phyloP scores from a whole-genome alignment of 2,329 filamentous ascomycete species.

The Cryphonectria nitschkei region DNA sequence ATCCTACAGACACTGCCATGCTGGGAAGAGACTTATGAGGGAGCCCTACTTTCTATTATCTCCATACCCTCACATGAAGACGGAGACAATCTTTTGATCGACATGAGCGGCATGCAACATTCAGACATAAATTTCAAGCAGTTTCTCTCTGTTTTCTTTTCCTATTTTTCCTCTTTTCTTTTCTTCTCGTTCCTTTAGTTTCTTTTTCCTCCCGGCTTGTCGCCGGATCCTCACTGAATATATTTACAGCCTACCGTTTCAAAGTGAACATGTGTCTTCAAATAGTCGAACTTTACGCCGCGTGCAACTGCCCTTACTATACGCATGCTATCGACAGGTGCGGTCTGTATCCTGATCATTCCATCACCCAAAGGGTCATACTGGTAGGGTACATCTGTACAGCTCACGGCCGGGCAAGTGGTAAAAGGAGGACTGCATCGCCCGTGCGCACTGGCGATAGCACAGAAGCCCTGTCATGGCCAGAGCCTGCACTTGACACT shows the following conservation, averaged over 20 bases:
- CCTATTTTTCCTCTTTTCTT: no score
- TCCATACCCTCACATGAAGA: not conserved
- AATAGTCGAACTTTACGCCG: slow-evolving; percentile 11
- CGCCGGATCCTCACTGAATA: not conserved
- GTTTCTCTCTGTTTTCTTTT: no score
- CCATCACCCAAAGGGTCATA: not conserved
- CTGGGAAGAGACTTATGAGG: not conserved
- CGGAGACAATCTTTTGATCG: not conserved
- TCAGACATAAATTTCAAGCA: no score
- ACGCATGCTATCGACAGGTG: slow-evolving; percentile 16
- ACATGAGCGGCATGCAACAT: not conserved
- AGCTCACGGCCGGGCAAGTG: not conserved
- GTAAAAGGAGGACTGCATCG: no score
- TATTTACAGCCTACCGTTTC: not conserved
- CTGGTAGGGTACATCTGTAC: slow-evolving; percentile 6
- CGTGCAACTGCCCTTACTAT: slow-evolving; percentile 17
- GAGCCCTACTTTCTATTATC: not conserved
- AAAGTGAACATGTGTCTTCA: slow-evolving; percentile 16
- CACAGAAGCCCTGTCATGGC: not conserved
- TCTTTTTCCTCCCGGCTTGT: no score
- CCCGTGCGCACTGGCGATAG: no score
- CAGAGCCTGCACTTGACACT: no score
- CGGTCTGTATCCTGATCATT: not conserved
- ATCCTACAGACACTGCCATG: not conserved
- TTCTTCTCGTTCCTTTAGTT: no score